phyloP scores from a whole-genome alignment of 1,284 basidiomycete species.

The Paramarasmius palmivorus region DNA sequence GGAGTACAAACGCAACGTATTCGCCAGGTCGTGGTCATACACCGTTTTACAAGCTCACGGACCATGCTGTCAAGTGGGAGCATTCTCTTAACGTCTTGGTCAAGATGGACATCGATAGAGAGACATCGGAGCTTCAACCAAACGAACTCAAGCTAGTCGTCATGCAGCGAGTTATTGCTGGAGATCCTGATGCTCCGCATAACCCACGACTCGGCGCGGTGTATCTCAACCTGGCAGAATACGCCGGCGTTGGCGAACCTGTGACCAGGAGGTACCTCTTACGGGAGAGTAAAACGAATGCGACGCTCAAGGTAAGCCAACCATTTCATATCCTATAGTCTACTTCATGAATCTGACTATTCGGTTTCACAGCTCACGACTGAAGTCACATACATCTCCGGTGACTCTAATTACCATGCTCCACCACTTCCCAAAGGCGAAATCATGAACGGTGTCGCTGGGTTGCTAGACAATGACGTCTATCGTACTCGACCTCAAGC shows the following conservation, averaged over 20 bases:
- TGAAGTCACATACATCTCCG: slow-evolving; percentile 57
- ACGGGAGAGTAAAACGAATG: slow-evolving; percentile 77
- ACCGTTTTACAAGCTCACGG: slow-evolving; percentile 52
- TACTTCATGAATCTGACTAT: slow-evolving; percentile 2
- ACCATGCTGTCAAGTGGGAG: slow-evolving; percentile 63
- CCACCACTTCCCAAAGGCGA: slow-evolving; percentile 71
- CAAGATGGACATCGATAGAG: slow-evolving; percentile 62
- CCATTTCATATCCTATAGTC: neutral
- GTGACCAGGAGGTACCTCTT: slow-evolving; percentile 74
- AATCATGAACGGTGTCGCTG: slow-evolving; percentile 65
- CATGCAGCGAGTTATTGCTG: slow-evolving; percentile 59
- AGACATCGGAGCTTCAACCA: slow-evolving; percentile 50
- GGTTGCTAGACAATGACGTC: slow-evolving; percentile 58
- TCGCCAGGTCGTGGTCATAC: slow-evolving; percentile 56
- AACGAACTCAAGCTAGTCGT: slow-evolving; percentile 66
- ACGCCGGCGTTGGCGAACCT: slow-evolving; percentile 58
- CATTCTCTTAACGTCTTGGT: slow-evolving; percentile 56
- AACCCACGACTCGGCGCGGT: slow-evolving; percentile 67
- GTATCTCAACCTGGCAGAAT: slow-evolving; percentile 75
- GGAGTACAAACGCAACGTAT: slow-evolving; percentile 21
- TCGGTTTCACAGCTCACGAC: slow-evolving; percentile 52
- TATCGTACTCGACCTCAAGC: slow-evolving; percentile 52
- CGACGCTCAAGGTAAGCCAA: slow-evolving; percentile 61
- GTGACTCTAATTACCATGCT: slow-evolving; percentile 58
- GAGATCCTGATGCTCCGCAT: slow-evolving; percentile 50